These are phyloP conservation scores for Umbilicus rupestris DNA, from an alignment of 164 flowering plant species.

Conservation along the genomic window DNA sequence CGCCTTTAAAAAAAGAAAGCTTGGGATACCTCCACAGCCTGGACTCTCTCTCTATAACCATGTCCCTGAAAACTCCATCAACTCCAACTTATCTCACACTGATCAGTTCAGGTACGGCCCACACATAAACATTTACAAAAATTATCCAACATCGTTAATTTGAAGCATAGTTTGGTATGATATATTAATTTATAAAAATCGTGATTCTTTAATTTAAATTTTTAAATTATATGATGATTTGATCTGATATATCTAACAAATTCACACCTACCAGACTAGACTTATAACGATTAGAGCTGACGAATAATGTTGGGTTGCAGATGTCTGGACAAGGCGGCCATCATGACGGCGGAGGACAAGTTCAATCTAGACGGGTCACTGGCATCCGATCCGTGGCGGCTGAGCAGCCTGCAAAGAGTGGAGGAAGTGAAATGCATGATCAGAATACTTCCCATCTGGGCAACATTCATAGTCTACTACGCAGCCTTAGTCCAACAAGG, in stretches of 20 bases:
- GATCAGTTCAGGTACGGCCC: conserved; percentile 82
- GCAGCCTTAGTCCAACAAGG: conserved; percentile 25
- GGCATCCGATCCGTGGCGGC: conserved; percentile 53
- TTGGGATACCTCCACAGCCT: conserved; percentile 33
- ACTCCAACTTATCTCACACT: conserved; percentile 47
- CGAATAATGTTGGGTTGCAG: no score
- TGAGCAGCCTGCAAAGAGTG: conserved; percentile 61
- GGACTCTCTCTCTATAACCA: conserved; percentile 32
- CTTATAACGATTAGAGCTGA: no score
- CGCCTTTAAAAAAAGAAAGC: conserved; percentile 43
- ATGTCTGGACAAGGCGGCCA: conserved; percentile 71
- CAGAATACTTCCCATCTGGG: conserved; percentile 68
- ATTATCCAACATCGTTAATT: no score
- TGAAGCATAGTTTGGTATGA: no score
- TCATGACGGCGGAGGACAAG: conserved; percentile 35
- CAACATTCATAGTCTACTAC: conserved; percentile 26
- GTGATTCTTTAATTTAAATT: no score
- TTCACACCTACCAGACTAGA: no score
- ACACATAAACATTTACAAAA: no score
- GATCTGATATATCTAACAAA: no score
- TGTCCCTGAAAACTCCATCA: conserved; percentile 32
- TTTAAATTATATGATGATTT: no score
- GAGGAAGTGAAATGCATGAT: conserved; percentile 74
- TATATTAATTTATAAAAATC: no score
- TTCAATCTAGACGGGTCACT: conserved; percentile 52